phyloP scores from a whole-genome alignment of 176 grass and related monocot genomes.

The Thinopyrum elongatum region DNA sequence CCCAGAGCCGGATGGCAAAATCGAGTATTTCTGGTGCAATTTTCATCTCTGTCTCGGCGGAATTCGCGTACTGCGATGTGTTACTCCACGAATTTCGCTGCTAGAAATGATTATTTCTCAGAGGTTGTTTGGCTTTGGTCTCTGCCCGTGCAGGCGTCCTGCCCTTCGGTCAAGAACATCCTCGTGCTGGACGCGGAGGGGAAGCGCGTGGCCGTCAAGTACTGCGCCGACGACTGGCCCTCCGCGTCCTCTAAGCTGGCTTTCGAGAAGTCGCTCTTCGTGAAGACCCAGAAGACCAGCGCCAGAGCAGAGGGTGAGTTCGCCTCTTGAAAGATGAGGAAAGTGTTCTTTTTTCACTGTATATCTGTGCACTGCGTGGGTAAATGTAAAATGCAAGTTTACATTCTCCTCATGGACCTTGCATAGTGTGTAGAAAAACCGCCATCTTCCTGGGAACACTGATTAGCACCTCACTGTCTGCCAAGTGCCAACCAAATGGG shows the following conservation, averaged over 20 bases:
- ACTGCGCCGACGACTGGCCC: constrained; percentile 60
- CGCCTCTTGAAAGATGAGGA: neutral
- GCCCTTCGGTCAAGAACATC: constrained; percentile 61
- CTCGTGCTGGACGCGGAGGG: constrained; percentile 67
- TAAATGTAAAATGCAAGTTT: neutral
- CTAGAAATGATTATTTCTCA: neutral
- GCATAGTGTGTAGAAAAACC: neutral
- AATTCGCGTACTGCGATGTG: neutral
- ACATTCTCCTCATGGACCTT: neutral
- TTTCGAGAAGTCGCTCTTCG: constrained; percentile 68
- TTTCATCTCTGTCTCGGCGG: neutral
- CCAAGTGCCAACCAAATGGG: neutral
- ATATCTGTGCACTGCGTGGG: neutral
- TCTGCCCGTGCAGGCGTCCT: constrained; percentile 31
- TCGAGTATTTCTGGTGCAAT: neutral
- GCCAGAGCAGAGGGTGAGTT: constrained; percentile 38
- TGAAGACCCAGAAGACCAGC: constrained; percentile 50
- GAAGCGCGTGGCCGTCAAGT: constrained; percentile 61
- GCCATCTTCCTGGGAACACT: neutral
- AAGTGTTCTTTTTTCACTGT: neutral
- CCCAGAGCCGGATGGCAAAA: neutral
- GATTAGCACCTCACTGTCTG: neutral
- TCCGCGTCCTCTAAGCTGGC: constrained; percentile 49
- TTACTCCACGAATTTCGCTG: neutral
- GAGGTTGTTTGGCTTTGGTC: neutral